These are phyloP conservation scores for Debaryomyces coudertii DNA, from an alignment of 1,139 yeast species.

Conservation along the genomic window DNA sequence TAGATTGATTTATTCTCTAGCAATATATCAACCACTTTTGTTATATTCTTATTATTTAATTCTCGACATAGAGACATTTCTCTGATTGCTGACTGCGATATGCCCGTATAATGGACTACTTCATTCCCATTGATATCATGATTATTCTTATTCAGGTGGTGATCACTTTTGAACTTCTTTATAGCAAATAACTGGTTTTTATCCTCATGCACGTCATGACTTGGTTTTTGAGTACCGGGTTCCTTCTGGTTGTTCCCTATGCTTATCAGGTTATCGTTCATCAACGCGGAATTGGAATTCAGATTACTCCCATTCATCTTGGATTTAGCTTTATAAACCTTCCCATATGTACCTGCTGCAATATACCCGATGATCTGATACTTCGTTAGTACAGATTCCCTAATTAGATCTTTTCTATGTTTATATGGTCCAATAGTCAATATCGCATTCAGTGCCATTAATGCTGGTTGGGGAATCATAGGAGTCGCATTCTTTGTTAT, in stretches of 20 bases:
- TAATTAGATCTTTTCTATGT: conserved; percentile 67
- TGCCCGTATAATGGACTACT: conserved; percentile 86
- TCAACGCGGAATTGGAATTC: conserved; percentile 9
- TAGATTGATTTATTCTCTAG: conserved; percentile 88
- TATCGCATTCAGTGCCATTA: conserved; percentile 71
- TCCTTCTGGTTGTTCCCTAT: conserved; percentile 11
- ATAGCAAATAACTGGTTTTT: conserved; percentile 64
- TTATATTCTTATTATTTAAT: conserved; percentile 75
- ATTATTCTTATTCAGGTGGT: conserved; percentile 54
- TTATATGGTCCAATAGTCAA: conserved; percentile 75
- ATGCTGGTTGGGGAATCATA: conserved; percentile 39
- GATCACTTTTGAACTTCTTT: conserved; percentile 92
- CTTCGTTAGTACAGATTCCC: conserved; percentile 75
- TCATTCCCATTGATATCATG: conserved; percentile 67
- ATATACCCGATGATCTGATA: conserved; percentile 92
- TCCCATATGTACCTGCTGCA: conserved; percentile 98
- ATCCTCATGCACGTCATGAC: conserved; percentile 10
- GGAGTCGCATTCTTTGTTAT: conserved; percentile 16
- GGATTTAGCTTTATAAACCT: conserved; percentile 86
- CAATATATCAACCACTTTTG: conserved; percentile 80
- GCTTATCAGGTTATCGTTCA: conserved; percentile 11
- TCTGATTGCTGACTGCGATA: conserved; percentile 93
- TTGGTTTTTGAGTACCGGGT: conserved; percentile 4
- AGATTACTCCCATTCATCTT: conserved; percentile 27
- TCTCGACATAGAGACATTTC: conserved; percentile 97